These are phyloP conservation scores for Ammopiptanthus mongolicus DNA, from an alignment of 306 rosid genomes.

Conservation along the genomic window DNA sequence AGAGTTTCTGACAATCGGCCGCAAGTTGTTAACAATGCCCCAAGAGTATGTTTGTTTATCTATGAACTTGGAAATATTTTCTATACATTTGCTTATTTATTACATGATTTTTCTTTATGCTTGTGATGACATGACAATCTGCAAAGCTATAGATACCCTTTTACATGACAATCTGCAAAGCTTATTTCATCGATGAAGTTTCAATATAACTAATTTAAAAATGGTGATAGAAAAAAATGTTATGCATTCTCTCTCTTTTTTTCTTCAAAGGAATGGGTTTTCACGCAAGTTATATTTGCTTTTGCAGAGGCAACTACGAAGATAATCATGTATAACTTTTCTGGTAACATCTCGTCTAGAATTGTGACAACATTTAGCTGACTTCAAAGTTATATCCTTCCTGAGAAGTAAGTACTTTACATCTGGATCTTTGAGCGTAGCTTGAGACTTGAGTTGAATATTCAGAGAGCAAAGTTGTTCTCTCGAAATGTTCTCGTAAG, in stretches of 20 bases:
- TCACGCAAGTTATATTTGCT: conserved; percentile 9
- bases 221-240: background rate
- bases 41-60: conserved; percentile 56
- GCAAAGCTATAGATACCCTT: background rate
- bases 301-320: conserved; percentile 69
- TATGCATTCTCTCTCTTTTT: background rate
- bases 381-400: conserved; percentile 15
- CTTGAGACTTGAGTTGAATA: conserved; percentile 4
- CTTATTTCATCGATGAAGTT: background rate
- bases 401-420: background rate
- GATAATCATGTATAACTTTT: conserved; percentile 21
- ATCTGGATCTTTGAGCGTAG: conserved; percentile 1
- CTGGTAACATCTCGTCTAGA: conserved; percentile 16
- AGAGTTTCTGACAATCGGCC: conserved; percentile 57
- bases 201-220: background rate
- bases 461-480: conserved; percentile 3
- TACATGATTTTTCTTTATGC: background rate
- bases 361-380: background rate
- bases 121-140: background rate
- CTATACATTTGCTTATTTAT: background rate
- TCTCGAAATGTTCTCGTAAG: background rate
- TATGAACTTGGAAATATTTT: background rate
- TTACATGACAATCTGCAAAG: conserved; percentile 5
- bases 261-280: background rate
- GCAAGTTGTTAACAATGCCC: conserved; percentile 59